These are phyloP conservation scores for Pleurotus citrinopileatus DNA, from an alignment of 768 basidiomycete species.

Conservation along the genomic window DNA sequence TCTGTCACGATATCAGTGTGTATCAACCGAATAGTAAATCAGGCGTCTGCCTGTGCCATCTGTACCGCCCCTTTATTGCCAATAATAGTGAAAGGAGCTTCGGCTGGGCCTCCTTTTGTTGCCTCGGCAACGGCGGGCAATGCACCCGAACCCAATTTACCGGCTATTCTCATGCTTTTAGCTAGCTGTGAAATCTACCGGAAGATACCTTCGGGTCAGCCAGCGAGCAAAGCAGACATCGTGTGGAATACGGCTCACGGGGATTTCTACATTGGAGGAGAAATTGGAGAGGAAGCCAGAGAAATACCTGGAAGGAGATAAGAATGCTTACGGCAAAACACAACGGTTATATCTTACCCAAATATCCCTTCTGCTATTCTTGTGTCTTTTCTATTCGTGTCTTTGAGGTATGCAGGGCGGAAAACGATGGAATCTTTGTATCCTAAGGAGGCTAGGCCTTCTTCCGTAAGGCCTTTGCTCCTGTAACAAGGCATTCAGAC, in stretches of 20 bases:
- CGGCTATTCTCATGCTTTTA: slow-evolving; percentile 51
- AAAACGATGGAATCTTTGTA: slow-evolving; percentile 72
- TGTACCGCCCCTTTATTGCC: slow-evolving; percentile 47
- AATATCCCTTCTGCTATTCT: slow-evolving; percentile 39
- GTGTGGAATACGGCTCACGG: neutral
- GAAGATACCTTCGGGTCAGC: slow-evolving; percentile 1
- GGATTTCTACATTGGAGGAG: slow-evolving; percentile 19
- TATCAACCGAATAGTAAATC: too few relatives aligned
- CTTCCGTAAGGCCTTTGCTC: slow-evolving; percentile 76
- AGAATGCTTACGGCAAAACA: neutral
- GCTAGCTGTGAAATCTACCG: slow-evolving; percentile 50
- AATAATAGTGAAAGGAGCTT: slow-evolving; percentile 50
- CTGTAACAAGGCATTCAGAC: slow-evolving; percentile 26
- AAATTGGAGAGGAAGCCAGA: slow-evolving; percentile 35
- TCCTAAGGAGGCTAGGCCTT: slow-evolving; percentile 60
- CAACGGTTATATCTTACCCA: slow-evolving; percentile 31
- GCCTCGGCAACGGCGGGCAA: slow-evolving; percentile 45
- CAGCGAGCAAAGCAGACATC: neutral
- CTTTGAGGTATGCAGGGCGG: slow-evolving; percentile 55
- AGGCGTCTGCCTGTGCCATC: slow-evolving; percentile 31
- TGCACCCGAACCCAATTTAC: slow-evolving; percentile 47
- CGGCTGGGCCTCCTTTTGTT: slow-evolving; percentile 34
- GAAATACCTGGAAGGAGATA: slow-evolving; percentile 27
- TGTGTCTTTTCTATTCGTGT: slow-evolving; percentile 39
- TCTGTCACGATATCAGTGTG: neutral